phyloP scores from a whole-genome alignment of 2,329 filamentous ascomycete species.

The Fusarium vanettenii region DNA sequence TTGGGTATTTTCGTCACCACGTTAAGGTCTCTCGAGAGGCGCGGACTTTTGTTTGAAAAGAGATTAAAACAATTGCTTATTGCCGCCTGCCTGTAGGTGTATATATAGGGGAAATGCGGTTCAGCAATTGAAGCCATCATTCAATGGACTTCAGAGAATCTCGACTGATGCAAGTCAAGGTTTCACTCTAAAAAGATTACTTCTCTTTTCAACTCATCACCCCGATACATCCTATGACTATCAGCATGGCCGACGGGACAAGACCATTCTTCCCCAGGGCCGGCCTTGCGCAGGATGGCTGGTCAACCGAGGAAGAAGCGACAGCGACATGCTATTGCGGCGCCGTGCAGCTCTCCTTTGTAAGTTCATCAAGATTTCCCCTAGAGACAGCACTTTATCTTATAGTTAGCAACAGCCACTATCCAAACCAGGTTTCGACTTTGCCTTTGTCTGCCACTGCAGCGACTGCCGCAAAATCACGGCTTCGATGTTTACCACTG shows the following conservation, averaged over 20 bases:
- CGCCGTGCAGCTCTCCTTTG: not conserved
- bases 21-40: not conserved
- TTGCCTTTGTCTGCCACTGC: not conserved
- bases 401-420: not conserved
- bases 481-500: not conserved
- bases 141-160: not conserved
- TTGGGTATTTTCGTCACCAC: not conserved
- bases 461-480: not conserved
- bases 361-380: not conserved
- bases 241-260: not conserved
- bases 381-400: not conserved
- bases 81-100: not conserved
- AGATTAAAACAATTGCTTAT: not conserved
- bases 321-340: not conserved
- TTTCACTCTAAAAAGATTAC: not conserved
- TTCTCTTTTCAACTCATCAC: not conserved
- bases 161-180: not conserved
- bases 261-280: not conserved
- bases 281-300: not conserved
- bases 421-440: not conserved
- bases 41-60: not conserved
- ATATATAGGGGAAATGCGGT: not conserved
- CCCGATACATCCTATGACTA: not conserved
- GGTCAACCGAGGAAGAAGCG: not conserved
- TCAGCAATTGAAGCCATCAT: not conserved